Percentiles rank a stretch among this genome's conserved stretches.
Evolutionary conservation across 2,329 filamentous ascomycete species (phyloP).

Genomic region (Phaeosphaeria sp.): DNA sequence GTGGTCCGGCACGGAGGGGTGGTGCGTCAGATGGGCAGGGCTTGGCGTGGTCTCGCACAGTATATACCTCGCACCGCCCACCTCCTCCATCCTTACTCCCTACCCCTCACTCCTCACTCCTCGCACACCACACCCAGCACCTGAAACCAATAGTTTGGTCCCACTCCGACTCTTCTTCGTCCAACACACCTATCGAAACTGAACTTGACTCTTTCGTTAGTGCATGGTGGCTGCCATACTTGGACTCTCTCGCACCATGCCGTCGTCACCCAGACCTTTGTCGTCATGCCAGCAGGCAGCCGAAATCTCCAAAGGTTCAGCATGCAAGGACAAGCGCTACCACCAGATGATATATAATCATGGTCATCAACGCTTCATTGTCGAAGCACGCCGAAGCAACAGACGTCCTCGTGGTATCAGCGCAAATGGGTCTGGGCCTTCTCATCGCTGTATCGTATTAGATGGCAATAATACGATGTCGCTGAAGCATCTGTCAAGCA

Average conservation of each 20-base stretch:
- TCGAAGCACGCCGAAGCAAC: slow-evolving; percentile 33
- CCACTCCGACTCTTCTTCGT: slow-evolving; percentile 2
- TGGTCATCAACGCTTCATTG: slow-evolving; percentile 26
- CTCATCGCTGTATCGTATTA: background rate
- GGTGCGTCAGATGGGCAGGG: slow-evolving; percentile 14
- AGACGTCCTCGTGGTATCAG: slow-evolving; percentile 6
- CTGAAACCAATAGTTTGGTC: slow-evolving; percentile 5
- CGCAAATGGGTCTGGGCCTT: slow-evolving; percentile 3
- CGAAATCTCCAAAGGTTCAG: background rate
- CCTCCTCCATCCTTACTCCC: slow-evolving; percentile 15
- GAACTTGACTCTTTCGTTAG: slow-evolving; percentile 8
- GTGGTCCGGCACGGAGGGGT: slow-evolving; percentile 11
- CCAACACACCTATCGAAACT: slow-evolving; percentile 1
- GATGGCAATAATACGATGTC: background rate
- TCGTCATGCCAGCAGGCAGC: slow-evolving; percentile 5
- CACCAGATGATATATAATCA: slow-evolving; percentile 35
- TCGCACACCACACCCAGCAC: slow-evolving; percentile 10
- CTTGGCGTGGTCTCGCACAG: slow-evolving; percentile 28
- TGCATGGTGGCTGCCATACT: slow-evolving; percentile 3
- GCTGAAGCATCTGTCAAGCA: background rate
- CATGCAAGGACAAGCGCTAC: slow-evolving; percentile 11
- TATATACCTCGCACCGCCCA: slow-evolving; percentile 33
- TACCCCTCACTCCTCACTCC: slow-evolving; percentile 12
- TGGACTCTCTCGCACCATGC: slow-evolving; percentile 24
- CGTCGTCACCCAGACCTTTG: slow-evolving; percentile 18